Base-by-base conservation (phyloP, 192 early-diverging fungal genomes). In the Mortierella antarctica region DNA sequence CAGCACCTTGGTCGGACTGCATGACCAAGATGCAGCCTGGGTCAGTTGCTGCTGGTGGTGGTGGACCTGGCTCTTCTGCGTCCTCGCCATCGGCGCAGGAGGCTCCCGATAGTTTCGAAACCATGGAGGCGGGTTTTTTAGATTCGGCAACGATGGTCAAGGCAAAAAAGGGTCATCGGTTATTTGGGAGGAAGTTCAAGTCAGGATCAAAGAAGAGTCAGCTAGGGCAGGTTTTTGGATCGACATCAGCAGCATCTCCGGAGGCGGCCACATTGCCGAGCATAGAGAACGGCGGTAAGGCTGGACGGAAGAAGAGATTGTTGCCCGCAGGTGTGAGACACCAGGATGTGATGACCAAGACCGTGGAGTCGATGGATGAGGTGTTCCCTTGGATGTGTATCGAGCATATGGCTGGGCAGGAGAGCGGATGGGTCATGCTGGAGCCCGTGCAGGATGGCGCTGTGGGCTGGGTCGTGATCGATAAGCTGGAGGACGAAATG, bases 321-420 rank as follows among this genome's bases (percentile, higher is more conserved):
- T 65, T 80, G 45, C 77, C 77, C 4, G 21, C 64, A 0, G 77
- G 77, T 4, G 77, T 80, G 3, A 56, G 48, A n/a, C 69, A 65
- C 1, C 77, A 72, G 47, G 77, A 80, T 80, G 65, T 80, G 47
- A 80, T 80, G 77, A 80, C 77, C 14, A 55, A 47, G 47, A 80
- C 77, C 0, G 65, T 72, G 5, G 77, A 80, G 49, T 64, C 70
- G 44, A 48, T 80, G 52, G 77, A 80, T 47, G 77, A 80, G n/a
- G 65, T 80, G 7, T 80, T 80, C 65, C 77, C 77, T 8, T 80
- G 77, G 77, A 80, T 80, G 77, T 67, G 70, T 20, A 72, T 80
- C 41, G 77, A 80, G 48, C 77, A 80, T 53, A 80, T 80, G 77
- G 77, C 77, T 14, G 77, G 77, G 18, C 77, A 80, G 53, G 77